Evolutionary conservation across 306 rosid genomes (phyloP), one percentile per base, ranked within the genome.

Genomic region (Sicyos edulis): DNA sequence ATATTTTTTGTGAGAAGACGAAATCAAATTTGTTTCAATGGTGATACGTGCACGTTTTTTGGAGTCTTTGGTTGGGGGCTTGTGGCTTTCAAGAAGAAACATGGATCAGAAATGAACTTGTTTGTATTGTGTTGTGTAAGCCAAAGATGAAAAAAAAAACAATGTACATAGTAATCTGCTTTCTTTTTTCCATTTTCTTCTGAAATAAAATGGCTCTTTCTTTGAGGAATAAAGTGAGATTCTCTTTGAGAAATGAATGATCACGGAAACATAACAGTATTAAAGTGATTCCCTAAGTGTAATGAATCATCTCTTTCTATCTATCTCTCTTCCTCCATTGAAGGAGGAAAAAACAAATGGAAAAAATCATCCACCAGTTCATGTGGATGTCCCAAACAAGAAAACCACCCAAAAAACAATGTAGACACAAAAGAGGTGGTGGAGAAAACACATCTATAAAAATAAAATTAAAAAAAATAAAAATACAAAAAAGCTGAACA

Each of bases 241-340:
- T 67, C 72, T 67, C 56, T 68, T 47, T 26, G 26, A 22, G 13
- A 50, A 50, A 69, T 69, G 47, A 69, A 69, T 17, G 73, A 26
- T 29, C 59, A 69, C 59, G 59, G 22, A 21, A 50, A 9, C 58
- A 14, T 14, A 15, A 69, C 11, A 49, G 45, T 69, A 65, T 26
- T 15, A 67, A 67, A 65, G 54, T 67, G 73, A 50, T 49, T 68
- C 45, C 42, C 22, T 68, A 6, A 22, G 73, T 47, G 40, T 7
- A 22, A 49, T 50, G 73, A 68, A 68, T 13, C 44, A 68, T 47
- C 44, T 51, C 42, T 24, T 13, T 26, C 45, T 24, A 37, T 24
- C 55, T 50, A 10, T 68, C 20, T 68, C 72, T 34, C 34, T 45
- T 47, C 19, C 45, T 45, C 54, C 55, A 19, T 12, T 66, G 55